Conservation (phyloP, 176 grass and related monocot species). For the Oryza brachyantha region DNA sequence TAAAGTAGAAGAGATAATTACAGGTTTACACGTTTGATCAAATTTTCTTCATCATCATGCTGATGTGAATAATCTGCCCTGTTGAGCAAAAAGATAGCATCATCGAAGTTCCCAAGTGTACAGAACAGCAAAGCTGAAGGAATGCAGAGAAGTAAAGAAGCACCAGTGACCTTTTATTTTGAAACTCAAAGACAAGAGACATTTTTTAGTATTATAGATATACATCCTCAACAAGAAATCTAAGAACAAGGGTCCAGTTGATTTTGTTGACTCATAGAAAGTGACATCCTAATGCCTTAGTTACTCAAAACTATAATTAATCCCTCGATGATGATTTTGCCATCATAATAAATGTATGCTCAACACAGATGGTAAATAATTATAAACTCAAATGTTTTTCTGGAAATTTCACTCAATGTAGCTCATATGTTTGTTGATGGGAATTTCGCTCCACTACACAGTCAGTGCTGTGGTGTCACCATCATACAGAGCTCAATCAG, state of each 20-base stretch:
- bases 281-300: not conserved
- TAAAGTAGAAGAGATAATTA: not conserved
- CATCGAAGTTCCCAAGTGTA: not conserved
- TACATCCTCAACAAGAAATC: not conserved
- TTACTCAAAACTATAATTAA: constrained; percentile 1
- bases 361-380: not conserved
- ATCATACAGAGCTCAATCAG: not conserved
- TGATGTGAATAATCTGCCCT: not conserved
- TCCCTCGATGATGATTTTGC: not conserved
- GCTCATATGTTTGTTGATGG: not conserved
- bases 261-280: not conserved
- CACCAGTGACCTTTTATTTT: not conserved
- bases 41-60: not conserved
- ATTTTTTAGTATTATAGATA: not conserved
- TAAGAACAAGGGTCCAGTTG: not conserved
- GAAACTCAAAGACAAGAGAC: not conserved
- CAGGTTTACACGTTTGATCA: not conserved
- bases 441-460: not conserved
- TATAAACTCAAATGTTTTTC: not conserved
- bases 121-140: not conserved
- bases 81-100: not conserved
- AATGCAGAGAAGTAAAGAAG: not conserved
- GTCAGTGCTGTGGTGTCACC: not conserved
- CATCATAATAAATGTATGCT: not conserved
- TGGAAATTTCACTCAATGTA: not conserved